Evolutionary conservation across 345 rosid genomes (phyloP).

Genomic region (Populus deltoides): DNA sequence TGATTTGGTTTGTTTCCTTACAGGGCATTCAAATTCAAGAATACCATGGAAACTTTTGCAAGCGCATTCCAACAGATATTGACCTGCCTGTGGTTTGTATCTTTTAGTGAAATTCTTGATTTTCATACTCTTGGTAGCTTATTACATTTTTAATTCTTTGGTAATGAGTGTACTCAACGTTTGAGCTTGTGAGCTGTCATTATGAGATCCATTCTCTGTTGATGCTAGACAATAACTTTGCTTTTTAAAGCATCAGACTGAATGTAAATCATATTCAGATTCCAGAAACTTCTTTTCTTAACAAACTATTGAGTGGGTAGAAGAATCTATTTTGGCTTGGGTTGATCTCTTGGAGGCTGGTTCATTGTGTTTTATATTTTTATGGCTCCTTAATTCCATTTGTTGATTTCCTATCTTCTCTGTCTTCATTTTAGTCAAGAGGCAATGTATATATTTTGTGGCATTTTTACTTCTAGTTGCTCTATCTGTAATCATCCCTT

Average conservation of each 20-base stretch:
- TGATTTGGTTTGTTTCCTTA: constrained; percentile 11
- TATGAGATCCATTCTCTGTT: neutral
- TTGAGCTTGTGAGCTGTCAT: neutral
- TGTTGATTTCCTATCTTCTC: neutral
- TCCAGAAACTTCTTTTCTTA: neutral
- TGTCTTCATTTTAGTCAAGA: neutral
- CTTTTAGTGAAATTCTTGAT: constrained; percentile 6
- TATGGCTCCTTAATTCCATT: neutral
- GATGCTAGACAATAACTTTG: neutral
- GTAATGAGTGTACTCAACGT: neutral
- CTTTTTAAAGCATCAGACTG: neutral
- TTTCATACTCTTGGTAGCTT: neutral
- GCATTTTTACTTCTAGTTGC: constrained; percentile 5
- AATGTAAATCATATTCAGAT: neutral
- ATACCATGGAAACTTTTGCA: constrained; percentile 92
- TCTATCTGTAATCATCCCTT: constrained; percentile 18
- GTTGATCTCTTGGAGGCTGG: neutral
- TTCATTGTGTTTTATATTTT: neutral
- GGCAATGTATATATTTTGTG: neutral
- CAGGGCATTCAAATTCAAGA: constrained; percentile 98
- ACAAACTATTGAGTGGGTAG: neutral
- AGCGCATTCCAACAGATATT: constrained; percentile 90
- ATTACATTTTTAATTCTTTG: neutral
- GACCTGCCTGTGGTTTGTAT: constrained; percentile 89
- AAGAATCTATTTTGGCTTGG: neutral